Base-by-base conservation (phyloP, 1,284 basidiomycete genomes). In the Volvariella surrecta region DNA sequence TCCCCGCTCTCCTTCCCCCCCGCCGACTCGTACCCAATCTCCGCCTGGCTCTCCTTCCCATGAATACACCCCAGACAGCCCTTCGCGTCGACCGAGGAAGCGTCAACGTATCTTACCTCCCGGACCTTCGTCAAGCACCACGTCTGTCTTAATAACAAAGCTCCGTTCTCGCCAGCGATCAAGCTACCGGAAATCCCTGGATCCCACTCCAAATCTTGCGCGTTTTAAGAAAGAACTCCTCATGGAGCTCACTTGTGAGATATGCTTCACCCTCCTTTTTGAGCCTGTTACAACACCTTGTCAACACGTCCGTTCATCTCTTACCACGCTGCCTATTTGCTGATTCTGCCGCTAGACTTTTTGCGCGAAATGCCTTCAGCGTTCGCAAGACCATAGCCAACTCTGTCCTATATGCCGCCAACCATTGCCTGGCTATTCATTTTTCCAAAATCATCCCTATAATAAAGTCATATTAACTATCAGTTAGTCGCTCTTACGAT, bases 211-310 rank as follows among this genome's bases (percentile, higher is more conserved):
- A 17, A 30, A 21, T 19, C 10, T 40, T 19, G 22, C 45, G 2
- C 59, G 61, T 35, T 78, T 89, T 50, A 71, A 79, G 54, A 88
- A 87, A 57, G 82, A 87, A 37, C 70, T 96, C 4, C 58, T 77
- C 20, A 58, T 73, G 8, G 84, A 92, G 53, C 69, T 95, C 42
- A 84, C 82, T 21, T 97, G 93, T 60, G 89, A 94, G 60, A 90
- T 97, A 24, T 97, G 94, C 63, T 87, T 89, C 55, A 73, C 77
- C 58, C 65, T 95, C 31, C 70, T 94, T 46, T 82, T 83, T 64
- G 78, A 90, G 49, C 93, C 93, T 1, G 71, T 94, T 45, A 97
- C 94, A 6, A 90, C 92, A 1, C 88, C 89, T 2, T 97, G 94
- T 60, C 92, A 95, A 59, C 93, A 97, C 65, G 88, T 88, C 58